Evolutionary conservation across 495 filamentous ascomycete species (phyloP).

Genomic region (Aspergillus nanangensis): DNA sequence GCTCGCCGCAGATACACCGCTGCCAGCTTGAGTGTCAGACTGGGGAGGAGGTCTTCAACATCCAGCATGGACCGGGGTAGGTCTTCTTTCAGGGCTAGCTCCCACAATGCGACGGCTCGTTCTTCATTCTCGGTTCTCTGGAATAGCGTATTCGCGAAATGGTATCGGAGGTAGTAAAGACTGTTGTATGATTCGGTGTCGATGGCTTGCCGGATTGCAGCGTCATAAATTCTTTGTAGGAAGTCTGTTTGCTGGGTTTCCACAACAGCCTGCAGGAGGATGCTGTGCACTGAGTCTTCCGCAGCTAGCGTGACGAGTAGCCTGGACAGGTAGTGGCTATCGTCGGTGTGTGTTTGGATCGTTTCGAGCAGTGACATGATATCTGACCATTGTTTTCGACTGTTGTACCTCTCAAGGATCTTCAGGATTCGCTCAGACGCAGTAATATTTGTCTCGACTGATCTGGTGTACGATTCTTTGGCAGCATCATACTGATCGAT

Average conservation of each 20-base stretch:
- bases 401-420: conserved; percentile 23
- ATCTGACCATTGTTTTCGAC: conserved; percentile 20
- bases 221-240: conserved; percentile 25
- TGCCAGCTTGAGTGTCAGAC: conserved; percentile 13
- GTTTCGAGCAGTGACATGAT: conserved; percentile 25
- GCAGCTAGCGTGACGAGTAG: conserved; percentile 20
- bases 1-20: conserved; percentile 15
- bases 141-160: conserved; percentile 16
- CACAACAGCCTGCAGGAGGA: conserved; percentile 22
- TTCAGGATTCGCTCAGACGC: conserved; percentile 14
- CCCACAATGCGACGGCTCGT: conserved; percentile 14
- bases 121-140: conserved; percentile 12
- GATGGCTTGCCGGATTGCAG: conserved; percentile 21
- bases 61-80: conserved; percentile 11
- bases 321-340: conserved; percentile 10
- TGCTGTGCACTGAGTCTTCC: conserved; percentile 24
- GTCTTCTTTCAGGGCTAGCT: conserved; percentile 15
- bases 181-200: conserved; percentile 7
- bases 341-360: conserved; percentile 14
- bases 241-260: conserved; percentile 21
- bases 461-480: conserved; percentile 5
- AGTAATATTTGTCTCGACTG: conserved; percentile 4
- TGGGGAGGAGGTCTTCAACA: conserved; percentile 13
- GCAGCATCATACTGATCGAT: conserved; percentile 21
- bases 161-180: conserved; percentile 15